These are phyloP conservation scores for Phytopythium oedochilum DNA, from an alignment of 352 stramenopile species.

Conservation along the genomic window DNA sequence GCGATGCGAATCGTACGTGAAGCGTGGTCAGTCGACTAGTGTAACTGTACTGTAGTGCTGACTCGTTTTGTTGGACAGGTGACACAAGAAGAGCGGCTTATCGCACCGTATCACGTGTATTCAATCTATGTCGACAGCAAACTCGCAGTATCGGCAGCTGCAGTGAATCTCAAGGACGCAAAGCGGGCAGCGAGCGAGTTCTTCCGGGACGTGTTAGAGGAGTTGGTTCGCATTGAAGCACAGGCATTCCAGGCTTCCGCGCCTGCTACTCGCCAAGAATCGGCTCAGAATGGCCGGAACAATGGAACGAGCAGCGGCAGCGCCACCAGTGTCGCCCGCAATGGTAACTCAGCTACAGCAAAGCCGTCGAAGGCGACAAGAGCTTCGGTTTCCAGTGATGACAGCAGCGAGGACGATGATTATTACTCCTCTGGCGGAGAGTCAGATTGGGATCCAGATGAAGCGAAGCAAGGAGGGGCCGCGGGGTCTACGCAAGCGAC, in stretches of 20 bases:
- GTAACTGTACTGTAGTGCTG: not conserved
- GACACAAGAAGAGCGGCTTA: conserved; percentile 25
- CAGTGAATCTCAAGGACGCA: conserved; percentile 63
- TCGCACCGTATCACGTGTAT: conserved; percentile 41
- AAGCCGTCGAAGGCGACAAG: conserved; percentile 28
- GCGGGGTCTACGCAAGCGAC: not conserved
- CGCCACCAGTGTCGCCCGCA: not conserved
- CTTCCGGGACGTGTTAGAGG: conserved; percentile 61
- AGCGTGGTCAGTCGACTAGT: not conserved
- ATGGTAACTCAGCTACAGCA: not conserved
- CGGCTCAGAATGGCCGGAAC: not conserved
- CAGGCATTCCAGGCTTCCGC: not conserved
- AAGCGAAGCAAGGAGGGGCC: conserved; percentile 12
- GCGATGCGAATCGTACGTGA: not conserved
- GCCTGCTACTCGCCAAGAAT: not conserved
- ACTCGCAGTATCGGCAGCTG: conserved; percentile 50
- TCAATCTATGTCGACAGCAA: conserved; percentile 40
- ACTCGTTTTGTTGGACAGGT: conserved; percentile 9
- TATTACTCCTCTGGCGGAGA: conserved; percentile 42
- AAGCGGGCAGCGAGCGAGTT: conserved; percentile 69
- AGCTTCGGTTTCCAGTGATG: conserved; percentile 58
- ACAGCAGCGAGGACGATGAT: conserved; percentile 52
- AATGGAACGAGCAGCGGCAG: not conserved
- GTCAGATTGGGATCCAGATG: conserved; percentile 27
- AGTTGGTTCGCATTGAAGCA: conserved; percentile 14